A percentile compares a stretch with the other conserved stretches of the same genome.
Evolutionary conservation across 2,329 filamentous ascomycete species (phyloP).

Genomic region (Lasiodiplodia gonubiensis): DNA sequence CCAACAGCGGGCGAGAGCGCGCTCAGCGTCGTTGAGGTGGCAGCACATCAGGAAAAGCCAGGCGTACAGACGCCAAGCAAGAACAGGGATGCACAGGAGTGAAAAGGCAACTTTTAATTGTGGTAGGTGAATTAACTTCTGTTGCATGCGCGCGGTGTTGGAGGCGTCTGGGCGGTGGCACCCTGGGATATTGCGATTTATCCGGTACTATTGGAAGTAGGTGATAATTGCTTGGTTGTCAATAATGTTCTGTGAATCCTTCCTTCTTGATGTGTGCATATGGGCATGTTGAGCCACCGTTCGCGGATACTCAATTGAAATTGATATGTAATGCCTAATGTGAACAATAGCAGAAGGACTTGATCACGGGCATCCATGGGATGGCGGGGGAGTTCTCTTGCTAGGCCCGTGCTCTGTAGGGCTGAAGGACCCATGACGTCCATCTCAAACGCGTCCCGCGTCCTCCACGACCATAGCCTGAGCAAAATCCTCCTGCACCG

Average conservation of each 20-base stretch:
- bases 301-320: background rate
- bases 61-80: constrained; percentile 49
- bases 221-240: background rate
- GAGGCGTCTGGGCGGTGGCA: constrained; percentile 6
- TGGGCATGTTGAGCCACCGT: background rate
- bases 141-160: constrained; percentile 15
- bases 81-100: constrained; percentile 8
- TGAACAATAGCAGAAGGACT: too few relatives aligned
- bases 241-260: background rate
- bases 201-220: background rate
- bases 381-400: background rate
- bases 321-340: background rate
- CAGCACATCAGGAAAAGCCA: constrained; percentile 47
- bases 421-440: constrained; percentile 27
- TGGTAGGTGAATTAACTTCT: background rate
- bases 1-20: constrained; percentile 44
- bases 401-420: constrained; percentile 16
- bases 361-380: too few relatives aligned
- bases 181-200: background rate
- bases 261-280: background rate
- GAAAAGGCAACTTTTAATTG: background rate
- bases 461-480: constrained; percentile 5
- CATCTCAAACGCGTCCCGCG: constrained; percentile 16
- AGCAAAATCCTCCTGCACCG: background rate
- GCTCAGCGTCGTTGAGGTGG: constrained; percentile 48